A percentile compares a stretch with the other conserved stretches of the same genome.
phyloP scores from a whole-genome alignment of 2,329 filamentous ascomycete species.

The Cryoendolithus antarcticus region DNA sequence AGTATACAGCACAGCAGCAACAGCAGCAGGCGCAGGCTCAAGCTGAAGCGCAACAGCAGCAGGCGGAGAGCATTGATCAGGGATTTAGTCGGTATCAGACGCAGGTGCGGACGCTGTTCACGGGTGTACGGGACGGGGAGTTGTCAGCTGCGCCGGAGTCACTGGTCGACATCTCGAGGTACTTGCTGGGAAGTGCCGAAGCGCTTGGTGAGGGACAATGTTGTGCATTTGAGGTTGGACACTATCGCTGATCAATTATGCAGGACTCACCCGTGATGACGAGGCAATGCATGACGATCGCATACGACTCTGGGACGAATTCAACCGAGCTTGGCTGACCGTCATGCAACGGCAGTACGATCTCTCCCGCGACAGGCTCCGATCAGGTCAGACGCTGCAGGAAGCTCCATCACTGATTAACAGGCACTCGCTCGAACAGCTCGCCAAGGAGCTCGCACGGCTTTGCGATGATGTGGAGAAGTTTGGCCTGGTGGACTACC shows the following conservation, averaged over 20 bases:
- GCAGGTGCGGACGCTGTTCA: slow-evolving; percentile 52
- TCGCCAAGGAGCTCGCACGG: slow-evolving; percentile 70
- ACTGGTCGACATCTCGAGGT: slow-evolving; percentile 51
- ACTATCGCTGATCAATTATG: slow-evolving; percentile 1
- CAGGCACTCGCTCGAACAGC: slow-evolving; percentile 56
- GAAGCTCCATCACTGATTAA: slow-evolving; percentile 52
- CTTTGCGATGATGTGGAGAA: slow-evolving; percentile 79
- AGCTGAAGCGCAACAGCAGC: slow-evolving; percentile 11
- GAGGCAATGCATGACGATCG: slow-evolving; percentile 61
- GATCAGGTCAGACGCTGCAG: slow-evolving; percentile 44
- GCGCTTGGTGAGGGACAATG: slow-evolving; percentile 47
- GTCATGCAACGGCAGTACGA: slow-evolving; percentile 76
- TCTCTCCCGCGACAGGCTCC: slow-evolving; percentile 47
- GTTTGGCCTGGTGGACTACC: slow-evolving; percentile 91
- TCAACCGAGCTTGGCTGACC: slow-evolving; percentile 84
- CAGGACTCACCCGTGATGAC: slow-evolving; percentile 78
- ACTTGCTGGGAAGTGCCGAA: slow-evolving; percentile 53
- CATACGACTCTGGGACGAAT: slow-evolving; percentile 80
- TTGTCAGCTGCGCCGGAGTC: slow-evolving; percentile 47
- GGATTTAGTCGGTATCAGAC: slow-evolving; percentile 53
- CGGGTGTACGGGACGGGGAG: slow-evolving; percentile 52
- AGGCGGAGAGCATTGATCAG: slow-evolving; percentile 36
- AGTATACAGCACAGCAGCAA: too few species aligned
- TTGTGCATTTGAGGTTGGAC: slow-evolving; percentile 7
- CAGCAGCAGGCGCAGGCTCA: slow-evolving; percentile 13